These are phyloP conservation scores for Gastrolobium villosum DNA, from an alignment of 306 rosid genomes.

Conservation along the genomic window DNA sequence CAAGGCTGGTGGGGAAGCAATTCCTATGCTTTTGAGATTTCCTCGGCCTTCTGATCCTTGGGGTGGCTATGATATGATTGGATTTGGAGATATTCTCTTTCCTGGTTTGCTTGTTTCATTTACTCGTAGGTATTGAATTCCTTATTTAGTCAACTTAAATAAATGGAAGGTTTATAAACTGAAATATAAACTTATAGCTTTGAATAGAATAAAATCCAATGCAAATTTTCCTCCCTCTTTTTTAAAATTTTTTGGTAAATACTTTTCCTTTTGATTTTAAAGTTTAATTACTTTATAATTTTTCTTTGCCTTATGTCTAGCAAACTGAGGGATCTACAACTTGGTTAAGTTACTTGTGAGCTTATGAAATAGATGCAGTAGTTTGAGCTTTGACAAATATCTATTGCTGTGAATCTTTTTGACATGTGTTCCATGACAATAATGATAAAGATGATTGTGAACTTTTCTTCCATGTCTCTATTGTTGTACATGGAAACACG, in stretches of 20 bases:
- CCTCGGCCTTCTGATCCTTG: constrained; percentile 91
- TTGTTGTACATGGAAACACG: too few relatives aligned
- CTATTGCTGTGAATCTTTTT: too few relatives aligned
- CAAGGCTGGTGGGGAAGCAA: constrained; percentile 88
- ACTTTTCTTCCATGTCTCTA: too few relatives aligned
- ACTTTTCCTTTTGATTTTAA: not conserved
- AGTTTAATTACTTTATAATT: too few relatives aligned
- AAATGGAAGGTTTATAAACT: constrained; percentile 18
- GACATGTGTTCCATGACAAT: too few relatives aligned
- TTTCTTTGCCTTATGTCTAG: too few relatives aligned
- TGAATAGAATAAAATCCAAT: not conserved
- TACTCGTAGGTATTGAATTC: constrained; percentile 72
- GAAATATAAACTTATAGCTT: not conserved
- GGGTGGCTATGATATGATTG: constrained; percentile 96
- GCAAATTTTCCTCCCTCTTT: not conserved
- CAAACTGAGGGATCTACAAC: too few relatives aligned
- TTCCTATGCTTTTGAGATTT: constrained; percentile 91
- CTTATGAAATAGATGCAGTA: not conserved
- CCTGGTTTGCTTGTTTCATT: constrained; percentile 95
- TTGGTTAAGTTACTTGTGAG: not conserved
- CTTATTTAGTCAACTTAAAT: constrained; percentile 26
- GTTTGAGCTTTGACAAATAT: not conserved
- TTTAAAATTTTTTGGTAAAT: not conserved
- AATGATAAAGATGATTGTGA: too few relatives aligned
- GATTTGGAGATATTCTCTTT: constrained; percentile 95